Percentiles rank a stretch among this genome's conserved stretches.
Conservation (phyloP, 2,329 filamentous ascomycete genomes). For the Colletotrichum cuscutae region DNA sequence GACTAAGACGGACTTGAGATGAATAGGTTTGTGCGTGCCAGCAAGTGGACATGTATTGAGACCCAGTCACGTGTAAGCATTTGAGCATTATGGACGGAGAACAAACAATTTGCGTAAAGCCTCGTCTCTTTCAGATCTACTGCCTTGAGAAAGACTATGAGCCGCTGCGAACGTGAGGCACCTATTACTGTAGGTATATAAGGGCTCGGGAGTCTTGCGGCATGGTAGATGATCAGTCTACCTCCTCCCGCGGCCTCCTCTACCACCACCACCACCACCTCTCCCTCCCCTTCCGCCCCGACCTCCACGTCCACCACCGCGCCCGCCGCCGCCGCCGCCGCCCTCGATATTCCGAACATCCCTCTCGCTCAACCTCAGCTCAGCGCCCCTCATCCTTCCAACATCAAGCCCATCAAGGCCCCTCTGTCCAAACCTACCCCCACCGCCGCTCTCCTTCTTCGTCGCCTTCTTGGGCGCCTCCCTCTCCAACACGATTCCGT, state of each 20-base stretch:
- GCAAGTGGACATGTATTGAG: too few species aligned
- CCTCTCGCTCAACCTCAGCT: conserved; percentile 79
- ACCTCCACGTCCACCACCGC: conserved; percentile 23
- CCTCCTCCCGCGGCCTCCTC: conserved; percentile 41
- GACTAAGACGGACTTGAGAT: too few species aligned
- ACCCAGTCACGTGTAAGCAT: too few species aligned
- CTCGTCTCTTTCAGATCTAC: neutral
- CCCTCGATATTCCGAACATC: conserved; percentile 81
- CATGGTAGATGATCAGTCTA: neutral
- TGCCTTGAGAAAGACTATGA: neutral
- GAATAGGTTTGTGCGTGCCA: too few species aligned
- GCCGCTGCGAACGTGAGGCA: neutral
- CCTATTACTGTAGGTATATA: neutral
- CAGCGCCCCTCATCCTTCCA: conserved; percentile 82
- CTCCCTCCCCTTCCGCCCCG: conserved; percentile 42
- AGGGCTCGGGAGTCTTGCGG: neutral
- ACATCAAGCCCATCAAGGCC: conserved; percentile 81
- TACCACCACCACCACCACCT: conserved; percentile 52
- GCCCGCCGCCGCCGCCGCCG: conserved; percentile 49
- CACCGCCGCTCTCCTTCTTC: conserved; percentile 52
- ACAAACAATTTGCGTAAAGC: neutral
- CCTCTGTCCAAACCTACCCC: conserved; percentile 51
- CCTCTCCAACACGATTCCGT: conserved; percentile 87
- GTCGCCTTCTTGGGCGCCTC: conserved; percentile 47
- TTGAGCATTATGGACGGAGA: neutral